These are phyloP conservation scores for Colletotrichum zoysiae DNA, from an alignment of 2,329 filamentous ascomycete genomes.

Conservation along the genomic window DNA sequence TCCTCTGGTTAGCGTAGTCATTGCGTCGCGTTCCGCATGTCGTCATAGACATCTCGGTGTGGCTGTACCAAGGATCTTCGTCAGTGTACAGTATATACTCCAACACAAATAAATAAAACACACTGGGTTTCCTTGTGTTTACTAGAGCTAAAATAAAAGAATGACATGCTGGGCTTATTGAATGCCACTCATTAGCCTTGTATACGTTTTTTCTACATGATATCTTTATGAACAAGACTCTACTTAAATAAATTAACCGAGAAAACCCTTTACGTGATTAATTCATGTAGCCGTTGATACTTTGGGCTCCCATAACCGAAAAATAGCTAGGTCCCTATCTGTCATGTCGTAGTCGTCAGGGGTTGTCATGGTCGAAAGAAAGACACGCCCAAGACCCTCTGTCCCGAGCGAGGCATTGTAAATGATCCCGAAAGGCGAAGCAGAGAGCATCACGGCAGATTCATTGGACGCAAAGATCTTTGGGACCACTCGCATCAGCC, in stretches of 20 bases:
- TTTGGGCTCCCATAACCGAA: neutral
- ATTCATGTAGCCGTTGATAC: neutral
- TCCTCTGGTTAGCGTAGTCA: neutral
- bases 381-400: neutral
- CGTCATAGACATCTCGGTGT: conserved; percentile 11
- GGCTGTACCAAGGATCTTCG: neutral
- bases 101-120: fast-evolving
- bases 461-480: neutral
- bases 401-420: conserved; percentile 21
- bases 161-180: neutral
- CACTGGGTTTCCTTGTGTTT: neutral
- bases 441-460: neutral
- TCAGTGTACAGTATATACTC: neutral
- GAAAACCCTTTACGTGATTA: neutral
- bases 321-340: neutral
- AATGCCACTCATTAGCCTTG: neutral
- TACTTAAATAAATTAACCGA: fast-evolving
- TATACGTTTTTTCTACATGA: neutral
- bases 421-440: conserved; percentile 15
- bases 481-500: conserved; percentile 8
- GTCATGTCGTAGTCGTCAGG: neutral
- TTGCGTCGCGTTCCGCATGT: neutral
- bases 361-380: neutral
- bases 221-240: neutral
- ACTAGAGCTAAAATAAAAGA: neutral